Percentiles rank a stretch among this genome's conserved stretches.
phyloP scores from a whole-genome alignment of 2,329 filamentous ascomycete genomes.

The Rhinocladiella mackenziei region DNA sequence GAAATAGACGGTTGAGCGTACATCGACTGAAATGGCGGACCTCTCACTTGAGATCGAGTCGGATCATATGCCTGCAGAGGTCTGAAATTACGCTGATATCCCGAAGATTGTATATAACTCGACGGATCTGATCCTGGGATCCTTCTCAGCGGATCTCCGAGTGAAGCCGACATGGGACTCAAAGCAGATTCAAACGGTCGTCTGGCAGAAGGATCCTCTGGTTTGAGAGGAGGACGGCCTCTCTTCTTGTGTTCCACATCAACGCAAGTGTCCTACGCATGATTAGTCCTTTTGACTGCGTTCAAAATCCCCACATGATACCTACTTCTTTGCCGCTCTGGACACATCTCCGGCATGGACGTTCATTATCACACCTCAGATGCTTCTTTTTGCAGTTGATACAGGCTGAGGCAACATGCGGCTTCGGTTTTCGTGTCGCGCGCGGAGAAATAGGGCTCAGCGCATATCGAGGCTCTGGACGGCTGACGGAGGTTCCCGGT shows the following conservation, averaged over 20 bases:
- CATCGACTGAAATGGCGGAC: conserved; percentile 13
- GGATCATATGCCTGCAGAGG: conserved; percentile 16
- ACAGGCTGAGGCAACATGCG: conserved; percentile 47
- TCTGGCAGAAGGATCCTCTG: conserved; percentile 17
- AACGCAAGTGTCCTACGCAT: conserved; percentile 40
- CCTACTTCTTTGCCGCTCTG: conserved; percentile 46
- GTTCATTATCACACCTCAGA: conserved; percentile 44
- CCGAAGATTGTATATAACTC: conserved; percentile 8
- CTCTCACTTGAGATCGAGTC: conserved; percentile 9
- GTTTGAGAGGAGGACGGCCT: conserved; percentile 25
- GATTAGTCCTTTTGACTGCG: conserved; percentile 8
- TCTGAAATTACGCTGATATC: conserved; percentile 10
- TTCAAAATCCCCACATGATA: conserved; percentile 5
- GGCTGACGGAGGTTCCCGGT: conserved; percentile 19
- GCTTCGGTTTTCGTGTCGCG: conserved; percentile 44
- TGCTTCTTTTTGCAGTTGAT: conserved; percentile 50
- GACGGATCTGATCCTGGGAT: conserved; percentile 12
- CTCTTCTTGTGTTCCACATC: conserved; percentile 49
- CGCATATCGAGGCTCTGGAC: conserved; percentile 12
- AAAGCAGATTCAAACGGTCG: conserved; percentile 14
- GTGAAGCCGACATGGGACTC: conserved; percentile 5
- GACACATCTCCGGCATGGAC: conserved; percentile 46
- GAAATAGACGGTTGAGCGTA: conserved; percentile 25
- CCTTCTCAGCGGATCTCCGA: conserved; percentile 11
- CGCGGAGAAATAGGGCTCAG: conserved; percentile 34